phyloP scores from a whole-genome alignment of 2,329 filamentous ascomycete genomes.

The Davidsoniella australis region DNA sequence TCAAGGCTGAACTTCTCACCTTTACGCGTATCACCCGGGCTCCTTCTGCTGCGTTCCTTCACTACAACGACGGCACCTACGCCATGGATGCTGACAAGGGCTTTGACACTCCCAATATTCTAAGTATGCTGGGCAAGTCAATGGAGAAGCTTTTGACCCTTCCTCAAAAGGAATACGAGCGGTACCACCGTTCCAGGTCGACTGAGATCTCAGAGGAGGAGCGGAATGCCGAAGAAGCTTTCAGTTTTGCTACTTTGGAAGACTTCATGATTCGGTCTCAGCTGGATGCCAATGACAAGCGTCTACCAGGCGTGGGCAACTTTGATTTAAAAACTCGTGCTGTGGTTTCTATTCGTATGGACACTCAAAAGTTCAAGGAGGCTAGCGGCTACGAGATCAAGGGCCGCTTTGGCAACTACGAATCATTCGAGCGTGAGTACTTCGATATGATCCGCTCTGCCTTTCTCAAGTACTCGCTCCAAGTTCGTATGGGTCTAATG shows the following conservation, averaged over 20 bases:
- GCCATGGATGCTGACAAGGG: slow-evolving; percentile 94
- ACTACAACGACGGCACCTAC: slow-evolving; percentile 70
- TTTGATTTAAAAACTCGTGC: slow-evolving; percentile 94
- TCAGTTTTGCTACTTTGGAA: slow-evolving; percentile 71
- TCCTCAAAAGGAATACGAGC: slow-evolving; percentile 67
- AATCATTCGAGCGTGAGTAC: slow-evolving; percentile 90
- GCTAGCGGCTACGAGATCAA: slow-evolving; percentile 80
- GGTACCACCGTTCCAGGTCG: slow-evolving; percentile 54
- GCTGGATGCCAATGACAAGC: slow-evolving; percentile 72
- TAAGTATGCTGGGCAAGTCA: slow-evolving; percentile 84
- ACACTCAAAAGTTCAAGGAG: slow-evolving; percentile 50
- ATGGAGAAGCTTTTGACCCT: slow-evolving; percentile 91
- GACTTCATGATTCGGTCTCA: slow-evolving; percentile 93
- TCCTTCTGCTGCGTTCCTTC: slow-evolving; percentile 66
- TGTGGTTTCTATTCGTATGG: slow-evolving; percentile 83
- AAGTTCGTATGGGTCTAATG: slow-evolving; percentile 95
- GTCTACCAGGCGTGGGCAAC: slow-evolving; percentile 78
- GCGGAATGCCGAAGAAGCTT: slow-evolving; percentile 56
- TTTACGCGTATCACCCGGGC: slow-evolving; percentile 59
- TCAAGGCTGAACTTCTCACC: slow-evolving; percentile 39
- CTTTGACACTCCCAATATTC: slow-evolving; percentile 65
- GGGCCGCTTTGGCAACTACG: slow-evolving; percentile 55
- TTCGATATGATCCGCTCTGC: slow-evolving; percentile 92
- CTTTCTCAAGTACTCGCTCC: slow-evolving; percentile 90
- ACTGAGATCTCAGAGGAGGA: slow-evolving; percentile 56